Percentiles rank a stretch among this genome's conserved stretches.
These are phyloP conservation scores for Protoeuglena noctilucae DNA, from an alignment of 139 green algal species.

Conservation along the genomic window DNA sequence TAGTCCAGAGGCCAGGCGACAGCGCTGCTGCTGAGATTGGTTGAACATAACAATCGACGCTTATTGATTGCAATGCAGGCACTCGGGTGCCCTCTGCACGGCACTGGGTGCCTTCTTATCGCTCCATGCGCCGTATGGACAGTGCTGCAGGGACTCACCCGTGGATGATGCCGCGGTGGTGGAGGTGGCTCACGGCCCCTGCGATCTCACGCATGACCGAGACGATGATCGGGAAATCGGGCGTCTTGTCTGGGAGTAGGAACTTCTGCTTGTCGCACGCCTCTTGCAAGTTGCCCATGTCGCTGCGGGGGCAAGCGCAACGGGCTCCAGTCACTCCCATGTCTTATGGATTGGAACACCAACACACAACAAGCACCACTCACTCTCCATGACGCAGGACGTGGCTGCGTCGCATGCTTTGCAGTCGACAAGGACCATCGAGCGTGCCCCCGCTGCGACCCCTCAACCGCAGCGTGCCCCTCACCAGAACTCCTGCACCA, in stretches of 20 bases:
- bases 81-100: too few species aligned
- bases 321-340: neutral
- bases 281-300: neutral
- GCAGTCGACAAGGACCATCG: constrained; percentile 8
- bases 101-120: too few species aligned
- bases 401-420: constrained; percentile 5
- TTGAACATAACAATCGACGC: constrained; percentile 2
- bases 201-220: neutral
- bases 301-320: too few species aligned
- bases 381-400: constrained; percentile 6
- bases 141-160: too few species aligned
- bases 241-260: too few species aligned
- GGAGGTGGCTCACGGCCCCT: neutral
- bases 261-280: neutral
- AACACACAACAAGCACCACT: constrained; percentile 5
- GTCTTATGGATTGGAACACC: constrained; percentile 2
- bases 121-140: too few species aligned
- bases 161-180: neutral
- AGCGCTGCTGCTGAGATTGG: neutral
- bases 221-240: neutral
- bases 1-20: constrained; percentile 10
- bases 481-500: constrained; percentile 20
- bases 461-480: constrained; percentile 8
- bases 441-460: constrained; percentile 5
- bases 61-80: too few species aligned